phyloP scores from a whole-genome alignment of 768 basidiomycete genomes.

The Obba rivulosa region DNA sequence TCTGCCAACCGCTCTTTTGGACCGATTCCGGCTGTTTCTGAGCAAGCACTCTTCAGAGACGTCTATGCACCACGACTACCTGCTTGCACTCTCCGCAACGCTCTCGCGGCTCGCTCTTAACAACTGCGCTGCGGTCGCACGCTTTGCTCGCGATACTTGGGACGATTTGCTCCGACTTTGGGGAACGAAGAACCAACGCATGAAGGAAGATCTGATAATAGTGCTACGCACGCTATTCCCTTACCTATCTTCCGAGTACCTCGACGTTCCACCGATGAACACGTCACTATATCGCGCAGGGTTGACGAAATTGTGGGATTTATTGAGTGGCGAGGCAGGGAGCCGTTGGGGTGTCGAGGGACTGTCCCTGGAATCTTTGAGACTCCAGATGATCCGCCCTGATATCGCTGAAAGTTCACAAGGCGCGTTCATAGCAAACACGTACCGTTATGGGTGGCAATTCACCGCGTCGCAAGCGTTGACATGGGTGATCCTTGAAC shows the following conservation, averaged over 20 bases:
- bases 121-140: slow-evolving; percentile 47
- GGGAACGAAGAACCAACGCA: slow-evolving; percentile 67
- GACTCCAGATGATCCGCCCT: slow-evolving; percentile 42
- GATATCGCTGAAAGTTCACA: slow-evolving; percentile 9
- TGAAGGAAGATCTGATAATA: slow-evolving; percentile 79
- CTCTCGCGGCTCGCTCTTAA: slow-evolving; percentile 81
- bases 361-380: slow-evolving; percentile 59
- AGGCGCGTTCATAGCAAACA: slow-evolving; percentile 52
- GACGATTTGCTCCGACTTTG: slow-evolving; percentile 62
- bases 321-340: slow-evolving; percentile 58
- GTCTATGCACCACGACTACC: slow-evolving; percentile 71
- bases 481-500: slow-evolving; percentile 72
- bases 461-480: slow-evolving; percentile 68
- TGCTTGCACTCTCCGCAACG: slow-evolving; percentile 61
- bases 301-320: slow-evolving; percentile 46
- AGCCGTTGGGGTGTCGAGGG: slow-evolving; percentile 60
- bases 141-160: slow-evolving; percentile 62
- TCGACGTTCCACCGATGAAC: slow-evolving; percentile 14
- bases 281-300: slow-evolving; percentile 40
- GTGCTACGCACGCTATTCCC: slow-evolving; percentile 70
- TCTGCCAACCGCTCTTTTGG: slow-evolving; percentile 50
- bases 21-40: slow-evolving; percentile 59
- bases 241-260: slow-evolving; percentile 28
- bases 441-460: slow-evolving; percentile 69
- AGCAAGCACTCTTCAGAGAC: slow-evolving; percentile 64